These are phyloP conservation scores for Anthostomella pinea DNA, from an alignment of 2,329 filamentous ascomycete genomes.

Conservation along the genomic window DNA sequence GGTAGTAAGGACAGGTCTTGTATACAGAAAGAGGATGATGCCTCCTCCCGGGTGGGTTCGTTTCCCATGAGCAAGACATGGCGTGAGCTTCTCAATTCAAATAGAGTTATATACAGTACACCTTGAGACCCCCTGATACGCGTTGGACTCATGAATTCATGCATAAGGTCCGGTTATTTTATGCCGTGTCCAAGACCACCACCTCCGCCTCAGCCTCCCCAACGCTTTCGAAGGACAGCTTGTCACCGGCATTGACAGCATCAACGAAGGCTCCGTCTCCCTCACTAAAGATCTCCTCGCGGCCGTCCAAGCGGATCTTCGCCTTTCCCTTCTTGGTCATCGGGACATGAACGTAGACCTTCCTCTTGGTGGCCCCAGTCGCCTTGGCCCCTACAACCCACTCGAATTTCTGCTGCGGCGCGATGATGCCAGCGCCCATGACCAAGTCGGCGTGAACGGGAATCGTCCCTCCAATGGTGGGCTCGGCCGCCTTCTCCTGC, in stretches of 20 bases:
- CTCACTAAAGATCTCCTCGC: slow-evolving; percentile 67
- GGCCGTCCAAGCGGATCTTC: slow-evolving; percentile 65
- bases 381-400: slow-evolving; percentile 67
- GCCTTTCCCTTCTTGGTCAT: slow-evolving; percentile 76
- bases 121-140: too few species aligned
- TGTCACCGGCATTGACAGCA: slow-evolving; percentile 60
- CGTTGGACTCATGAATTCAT: neutral
- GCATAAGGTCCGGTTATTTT: slow-evolving; percentile 12
- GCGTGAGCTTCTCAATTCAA: too few species aligned
- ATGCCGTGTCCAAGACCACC: slow-evolving; percentile 64
- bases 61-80: too few species aligned
- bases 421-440: slow-evolving; percentile 76
- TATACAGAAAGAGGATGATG: too few species aligned
- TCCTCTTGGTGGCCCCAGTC: slow-evolving; percentile 54
- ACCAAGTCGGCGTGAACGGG: slow-evolving; percentile 81
- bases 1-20: too few species aligned
- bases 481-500: slow-evolving; percentile 63
- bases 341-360: slow-evolving; percentile 77
- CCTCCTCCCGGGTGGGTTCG: too few species aligned
- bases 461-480: slow-evolving; percentile 64
- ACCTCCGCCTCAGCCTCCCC: slow-evolving; percentile 68
- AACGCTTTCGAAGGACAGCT: slow-evolving; percentile 62
- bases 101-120: too few species aligned
- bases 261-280: slow-evolving; percentile 81
- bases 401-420: slow-evolving; percentile 61